Evolutionary conservation across 2,329 filamentous ascomycete genomes (phyloP).

Genomic region (Colletotrichum filicis): DNA sequence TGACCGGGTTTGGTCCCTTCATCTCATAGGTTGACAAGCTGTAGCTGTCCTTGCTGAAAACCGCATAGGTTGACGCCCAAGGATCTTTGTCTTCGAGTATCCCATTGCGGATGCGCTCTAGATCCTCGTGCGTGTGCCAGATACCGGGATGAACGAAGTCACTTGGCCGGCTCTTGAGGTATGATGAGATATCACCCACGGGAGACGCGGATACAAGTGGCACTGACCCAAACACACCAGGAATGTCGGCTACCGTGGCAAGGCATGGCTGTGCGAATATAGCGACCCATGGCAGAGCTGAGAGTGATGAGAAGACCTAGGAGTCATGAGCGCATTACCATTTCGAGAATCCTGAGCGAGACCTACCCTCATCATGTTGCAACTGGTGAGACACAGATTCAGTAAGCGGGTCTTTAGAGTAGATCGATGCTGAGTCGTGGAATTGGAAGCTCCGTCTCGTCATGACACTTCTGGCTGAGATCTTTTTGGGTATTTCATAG

Average conservation of each 20-base stretch:
- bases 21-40: conserved; percentile 40
- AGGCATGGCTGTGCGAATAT: neutral
- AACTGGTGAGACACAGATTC: neutral
- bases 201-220: neutral
- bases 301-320: neutral
- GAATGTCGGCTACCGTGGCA: conserved; percentile 22
- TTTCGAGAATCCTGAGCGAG: neutral
- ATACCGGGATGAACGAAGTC: conserved; percentile 27
- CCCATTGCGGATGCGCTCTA: conserved; percentile 23
- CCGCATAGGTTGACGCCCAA: conserved; percentile 13
- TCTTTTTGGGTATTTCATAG: neutral
- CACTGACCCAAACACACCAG: conserved; percentile 2
- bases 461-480: neutral
- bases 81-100: conserved; percentile 19
- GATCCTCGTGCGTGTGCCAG: conserved; percentile 31
- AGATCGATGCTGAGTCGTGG: neutral
- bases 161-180: conserved; percentile 16
- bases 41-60: conserved; percentile 27
- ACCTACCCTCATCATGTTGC: neutral
- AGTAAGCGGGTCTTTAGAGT: neutral
- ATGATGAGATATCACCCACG: conserved; percentile 10
- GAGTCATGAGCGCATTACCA: neutral
- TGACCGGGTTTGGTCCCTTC: conserved; percentile 43
- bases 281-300: neutral
- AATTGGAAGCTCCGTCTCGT: neutral